Evolutionary conservation across 2,329 filamentous ascomycete genomes (phyloP).

Genomic region (Ilyonectria sp.): DNA sequence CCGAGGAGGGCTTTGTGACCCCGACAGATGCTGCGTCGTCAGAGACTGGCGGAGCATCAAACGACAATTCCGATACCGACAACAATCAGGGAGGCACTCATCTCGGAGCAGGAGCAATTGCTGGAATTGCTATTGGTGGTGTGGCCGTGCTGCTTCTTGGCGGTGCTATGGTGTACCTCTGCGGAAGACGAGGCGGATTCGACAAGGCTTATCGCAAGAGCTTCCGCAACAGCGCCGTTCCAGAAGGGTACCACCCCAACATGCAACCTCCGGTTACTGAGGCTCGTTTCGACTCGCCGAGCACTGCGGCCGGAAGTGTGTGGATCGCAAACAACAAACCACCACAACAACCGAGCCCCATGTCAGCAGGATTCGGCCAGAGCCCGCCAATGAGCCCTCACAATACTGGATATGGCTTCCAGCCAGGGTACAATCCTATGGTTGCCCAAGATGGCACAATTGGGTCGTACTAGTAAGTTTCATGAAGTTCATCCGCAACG

Average conservation of each 20-base stretch:
- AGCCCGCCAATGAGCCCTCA: slow-evolving; percentile 54
- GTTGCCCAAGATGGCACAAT: slow-evolving; percentile 40
- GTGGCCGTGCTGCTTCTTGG: slow-evolving; percentile 61
- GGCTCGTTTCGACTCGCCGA: slow-evolving; percentile 37
- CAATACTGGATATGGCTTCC: slow-evolving; percentile 39
- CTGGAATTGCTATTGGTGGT: slow-evolving; percentile 70
- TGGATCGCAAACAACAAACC: slow-evolving; percentile 44
- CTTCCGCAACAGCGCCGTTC: slow-evolving; percentile 34
- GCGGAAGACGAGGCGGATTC: slow-evolving; percentile 56
- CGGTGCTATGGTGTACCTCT: slow-evolving; percentile 64
- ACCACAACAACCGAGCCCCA: slow-evolving; percentile 36
- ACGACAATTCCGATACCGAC: slow-evolving; percentile 6
- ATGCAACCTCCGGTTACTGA: slow-evolving; percentile 35
- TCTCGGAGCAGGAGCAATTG: slow-evolving; percentile 65
- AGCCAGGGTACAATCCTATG: slow-evolving; percentile 35
- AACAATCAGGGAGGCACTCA: slow-evolving; percentile 15
- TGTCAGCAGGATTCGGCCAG: slow-evolving; percentile 51
- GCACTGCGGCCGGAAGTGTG: slow-evolving; percentile 30
- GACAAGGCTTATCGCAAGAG: slow-evolving; percentile 50
- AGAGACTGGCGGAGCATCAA: slow-evolving; percentile 25
- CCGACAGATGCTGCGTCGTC: slow-evolving; percentile 18
- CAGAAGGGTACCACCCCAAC: neutral
- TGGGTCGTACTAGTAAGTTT: slow-evolving; percentile 50
- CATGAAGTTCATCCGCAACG: neutral
- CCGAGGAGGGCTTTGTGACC: slow-evolving; percentile 57